These are phyloP conservation scores for Beauveria varroae DNA, from an alignment of 2,329 filamentous ascomycete genomes.

Conservation along the genomic window DNA sequence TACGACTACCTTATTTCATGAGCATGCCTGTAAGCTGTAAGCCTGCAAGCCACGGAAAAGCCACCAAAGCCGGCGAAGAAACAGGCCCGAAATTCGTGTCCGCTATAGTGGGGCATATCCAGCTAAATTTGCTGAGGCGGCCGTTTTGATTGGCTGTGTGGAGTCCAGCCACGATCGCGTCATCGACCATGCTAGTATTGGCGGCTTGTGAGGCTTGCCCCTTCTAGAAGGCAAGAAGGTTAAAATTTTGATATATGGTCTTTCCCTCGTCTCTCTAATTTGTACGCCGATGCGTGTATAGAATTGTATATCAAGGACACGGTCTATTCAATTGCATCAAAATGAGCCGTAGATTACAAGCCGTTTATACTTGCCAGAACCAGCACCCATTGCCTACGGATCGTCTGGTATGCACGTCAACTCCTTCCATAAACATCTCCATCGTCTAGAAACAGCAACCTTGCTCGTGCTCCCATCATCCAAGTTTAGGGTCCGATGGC, in stretches of 20 bases:
- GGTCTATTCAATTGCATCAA: no score
- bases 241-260: background rate
- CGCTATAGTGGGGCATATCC: background rate
- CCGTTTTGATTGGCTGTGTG: slow-evolving; percentile 15
- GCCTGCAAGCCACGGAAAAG: background rate
- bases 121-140: slow-evolving; percentile 12
- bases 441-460: background rate
- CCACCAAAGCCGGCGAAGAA: background rate
- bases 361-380: no score
- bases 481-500: slow-evolving; percentile 11
- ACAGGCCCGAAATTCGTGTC: background rate
- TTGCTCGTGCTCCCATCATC: background rate
- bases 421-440: background rate
- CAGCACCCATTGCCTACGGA: no score
- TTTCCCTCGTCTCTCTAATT: no score
- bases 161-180: slow-evolving; percentile 18
- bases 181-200: slow-evolving; percentile 14
- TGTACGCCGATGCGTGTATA: no score
- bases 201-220: background rate
- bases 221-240: background rate
- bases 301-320: no score
- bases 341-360: no score
- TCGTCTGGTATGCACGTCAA: no score
- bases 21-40: no score
- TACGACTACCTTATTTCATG: no score